Percentiles rank a stretch among this genome's conserved stretches.
Evolutionary conservation across 352 stramenopile genomes (phyloP).

Genomic region (Globisporangium barbulae): DNA sequence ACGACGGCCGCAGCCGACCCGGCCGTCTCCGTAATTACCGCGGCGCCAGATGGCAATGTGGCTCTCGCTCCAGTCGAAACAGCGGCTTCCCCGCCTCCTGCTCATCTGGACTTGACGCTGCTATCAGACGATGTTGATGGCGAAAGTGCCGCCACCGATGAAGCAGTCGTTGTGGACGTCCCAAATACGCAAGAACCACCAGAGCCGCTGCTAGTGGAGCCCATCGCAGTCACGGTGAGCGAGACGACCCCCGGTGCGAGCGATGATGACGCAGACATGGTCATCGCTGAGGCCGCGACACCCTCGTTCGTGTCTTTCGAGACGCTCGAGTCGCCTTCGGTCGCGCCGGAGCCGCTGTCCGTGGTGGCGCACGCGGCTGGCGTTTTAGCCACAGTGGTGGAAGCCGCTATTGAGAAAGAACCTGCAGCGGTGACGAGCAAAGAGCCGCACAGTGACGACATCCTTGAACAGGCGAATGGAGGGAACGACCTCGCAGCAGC

Average conservation of each 20-base stretch:
- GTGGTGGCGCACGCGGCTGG: background rate
- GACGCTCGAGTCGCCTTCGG: slow-evolving; percentile 11
- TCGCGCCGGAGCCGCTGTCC: background rate
- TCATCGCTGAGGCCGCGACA: slow-evolving; percentile 17
- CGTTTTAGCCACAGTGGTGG: background rate
- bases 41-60: slow-evolving; percentile 3
- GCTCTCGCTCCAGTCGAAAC: background rate
- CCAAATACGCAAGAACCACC: background rate
- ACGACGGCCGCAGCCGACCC: background rate
- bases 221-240: background rate
- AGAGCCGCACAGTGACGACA: slow-evolving; percentile 16
- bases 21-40: background rate
- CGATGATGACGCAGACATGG: background rate
- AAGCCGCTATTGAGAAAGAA: background rate
- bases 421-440: background rate
- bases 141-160: background rate
- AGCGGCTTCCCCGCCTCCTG: background rate
- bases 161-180: background rate
- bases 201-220: background rate
- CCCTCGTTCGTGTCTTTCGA: slow-evolving; percentile 12
- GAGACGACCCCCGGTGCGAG: background rate
- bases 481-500: background rate
- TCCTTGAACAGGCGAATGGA: slow-evolving; percentile 14
- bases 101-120: slow-evolving; percentile 8
- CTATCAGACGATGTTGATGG: background rate